phyloP scores from a whole-genome alignment of 163 green algal species.

The Smithsoniella earleae region DNA sequence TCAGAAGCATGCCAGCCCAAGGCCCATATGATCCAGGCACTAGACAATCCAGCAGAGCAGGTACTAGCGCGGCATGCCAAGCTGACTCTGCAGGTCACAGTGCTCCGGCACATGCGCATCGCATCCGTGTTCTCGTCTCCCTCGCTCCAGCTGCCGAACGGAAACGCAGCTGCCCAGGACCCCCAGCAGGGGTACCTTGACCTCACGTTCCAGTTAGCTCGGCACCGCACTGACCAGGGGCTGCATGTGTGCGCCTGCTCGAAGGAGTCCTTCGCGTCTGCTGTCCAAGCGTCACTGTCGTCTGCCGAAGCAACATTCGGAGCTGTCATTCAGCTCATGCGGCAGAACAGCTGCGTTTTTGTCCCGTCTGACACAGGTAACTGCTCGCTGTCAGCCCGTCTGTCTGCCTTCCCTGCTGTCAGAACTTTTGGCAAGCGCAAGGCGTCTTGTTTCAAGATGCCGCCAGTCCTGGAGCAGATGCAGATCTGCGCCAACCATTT shows the following conservation, averaged over 20 bases:
- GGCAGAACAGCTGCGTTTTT: neutral
- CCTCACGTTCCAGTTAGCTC: neutral
- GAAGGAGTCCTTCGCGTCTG: too few species aligned
- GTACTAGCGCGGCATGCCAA: slow-evolving; percentile 15
- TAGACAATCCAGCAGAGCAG: slow-evolving; percentile 3
- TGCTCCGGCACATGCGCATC: slow-evolving; percentile 22
- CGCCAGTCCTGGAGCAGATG: slow-evolving; percentile 2
- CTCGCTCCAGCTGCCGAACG: neutral
- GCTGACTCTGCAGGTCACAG: neutral
- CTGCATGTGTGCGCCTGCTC: neutral
- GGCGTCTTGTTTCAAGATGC: neutral
- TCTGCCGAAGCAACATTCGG: too few species aligned
- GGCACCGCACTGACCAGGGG: neutral
- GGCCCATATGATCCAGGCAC: neutral
- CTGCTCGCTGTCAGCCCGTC: neutral
- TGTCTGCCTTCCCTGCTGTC: slow-evolving; percentile 15
- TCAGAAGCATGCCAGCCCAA: slow-evolving; percentile 27
- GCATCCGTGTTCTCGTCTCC: slow-evolving; percentile 21
- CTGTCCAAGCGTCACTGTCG: too few species aligned
- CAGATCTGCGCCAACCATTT: slow-evolving; percentile 26
- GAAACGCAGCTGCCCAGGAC: neutral
- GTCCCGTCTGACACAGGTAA: neutral
- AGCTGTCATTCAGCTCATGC: too few species aligned
- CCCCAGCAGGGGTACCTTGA: too few species aligned
- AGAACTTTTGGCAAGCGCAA: slow-evolving; percentile 8